Percentiles rank a stretch among this genome's conserved stretches.
Evolutionary conservation across 2,329 filamentous ascomycete species (phyloP).

Genomic region (Hypoxylon sp.): DNA sequence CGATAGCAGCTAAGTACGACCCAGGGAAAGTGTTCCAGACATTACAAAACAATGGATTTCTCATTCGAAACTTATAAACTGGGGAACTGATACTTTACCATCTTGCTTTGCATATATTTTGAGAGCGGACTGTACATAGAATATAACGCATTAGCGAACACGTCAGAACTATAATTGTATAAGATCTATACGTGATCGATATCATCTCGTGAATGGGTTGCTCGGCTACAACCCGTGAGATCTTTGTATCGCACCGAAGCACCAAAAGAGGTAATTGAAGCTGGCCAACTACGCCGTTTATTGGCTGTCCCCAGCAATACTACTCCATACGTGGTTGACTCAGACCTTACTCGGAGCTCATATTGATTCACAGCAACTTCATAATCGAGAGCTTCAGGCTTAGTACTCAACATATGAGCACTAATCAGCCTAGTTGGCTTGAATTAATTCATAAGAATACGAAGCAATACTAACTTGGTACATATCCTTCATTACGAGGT

Average conservation of each 20-base stretch:
- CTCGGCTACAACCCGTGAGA: neutral
- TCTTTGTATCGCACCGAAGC: constrained; percentile 8
- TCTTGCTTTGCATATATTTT: constrained; percentile 18
- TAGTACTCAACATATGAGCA: no score
- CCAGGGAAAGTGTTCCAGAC: constrained; percentile 43
- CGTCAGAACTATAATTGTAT: constrained; percentile 14
- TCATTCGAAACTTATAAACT: constrained; percentile 40
- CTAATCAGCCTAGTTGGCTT: no score
- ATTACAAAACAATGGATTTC: constrained; percentile 43
- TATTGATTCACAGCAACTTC: no score
- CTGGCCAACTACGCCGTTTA: neutral
- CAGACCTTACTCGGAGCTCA: no score
- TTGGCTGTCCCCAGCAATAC: neutral
- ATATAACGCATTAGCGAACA: neutral
- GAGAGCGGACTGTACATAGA: constrained; percentile 17
- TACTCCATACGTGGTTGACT: no score
- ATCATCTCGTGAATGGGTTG: no score
- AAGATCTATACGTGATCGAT: neutral
- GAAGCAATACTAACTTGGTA: no score
- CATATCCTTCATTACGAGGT: no score
- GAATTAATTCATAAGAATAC: no score
- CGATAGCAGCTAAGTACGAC: constrained; percentile 44
- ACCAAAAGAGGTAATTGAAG: constrained; percentile 10
- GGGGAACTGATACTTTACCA: neutral
- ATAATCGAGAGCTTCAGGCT: no score